Percentiles rank a stretch among this genome's conserved stretches.
Conservation (phyloP, 1,284 basidiomycete species). For the Rhodofomes roseus region DNA sequence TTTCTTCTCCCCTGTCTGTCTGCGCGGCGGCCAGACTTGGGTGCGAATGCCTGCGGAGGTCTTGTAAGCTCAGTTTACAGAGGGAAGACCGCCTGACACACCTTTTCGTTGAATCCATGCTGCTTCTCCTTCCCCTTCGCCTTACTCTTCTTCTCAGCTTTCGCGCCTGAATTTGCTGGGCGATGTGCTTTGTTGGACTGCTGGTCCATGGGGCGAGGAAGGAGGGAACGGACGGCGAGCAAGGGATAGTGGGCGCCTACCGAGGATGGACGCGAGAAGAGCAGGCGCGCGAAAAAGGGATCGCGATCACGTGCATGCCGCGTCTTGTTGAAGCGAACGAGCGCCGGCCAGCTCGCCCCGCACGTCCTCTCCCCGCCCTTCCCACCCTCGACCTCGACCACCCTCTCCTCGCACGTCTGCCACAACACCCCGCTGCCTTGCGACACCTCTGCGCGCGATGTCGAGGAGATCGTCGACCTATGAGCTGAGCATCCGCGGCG, state of each 20-base stretch:
- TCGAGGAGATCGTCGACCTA: constrained; percentile 22
- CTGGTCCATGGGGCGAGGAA: constrained; percentile 52
- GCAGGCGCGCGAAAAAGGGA: constrained; percentile 4
- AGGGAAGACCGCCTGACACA: constrained; percentile 26
- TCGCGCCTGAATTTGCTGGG: constrained; percentile 66
- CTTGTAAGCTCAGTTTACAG: background rate
- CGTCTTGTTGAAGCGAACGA: constrained; percentile 3
- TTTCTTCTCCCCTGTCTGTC: constrained; percentile 88
- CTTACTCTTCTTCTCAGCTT: constrained; percentile 68
- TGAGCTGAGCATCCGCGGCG: constrained; percentile 52
- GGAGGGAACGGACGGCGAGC: constrained; percentile 1
- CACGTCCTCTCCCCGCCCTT: constrained; percentile 9
- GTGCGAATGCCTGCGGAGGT: constrained; percentile 80
- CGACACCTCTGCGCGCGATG: constrained; percentile 21
- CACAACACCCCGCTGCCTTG: constrained; percentile 8
- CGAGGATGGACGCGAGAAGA: too few relatives aligned
- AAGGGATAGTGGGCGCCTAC: constrained; percentile 5
- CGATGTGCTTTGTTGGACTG: constrained; percentile 76
- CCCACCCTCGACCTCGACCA: constrained; percentile 3
- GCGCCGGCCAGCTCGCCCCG: constrained; percentile 8
- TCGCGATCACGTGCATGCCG: constrained; percentile 4
- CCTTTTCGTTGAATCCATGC: constrained; percentile 89
- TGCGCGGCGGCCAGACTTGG: constrained; percentile 83
- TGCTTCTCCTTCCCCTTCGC: constrained; percentile 58
- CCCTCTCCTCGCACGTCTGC: constrained; percentile 1